Conservation (phyloP, 495 filamentous ascomycete species). For the Glonium stellatum region DNA sequence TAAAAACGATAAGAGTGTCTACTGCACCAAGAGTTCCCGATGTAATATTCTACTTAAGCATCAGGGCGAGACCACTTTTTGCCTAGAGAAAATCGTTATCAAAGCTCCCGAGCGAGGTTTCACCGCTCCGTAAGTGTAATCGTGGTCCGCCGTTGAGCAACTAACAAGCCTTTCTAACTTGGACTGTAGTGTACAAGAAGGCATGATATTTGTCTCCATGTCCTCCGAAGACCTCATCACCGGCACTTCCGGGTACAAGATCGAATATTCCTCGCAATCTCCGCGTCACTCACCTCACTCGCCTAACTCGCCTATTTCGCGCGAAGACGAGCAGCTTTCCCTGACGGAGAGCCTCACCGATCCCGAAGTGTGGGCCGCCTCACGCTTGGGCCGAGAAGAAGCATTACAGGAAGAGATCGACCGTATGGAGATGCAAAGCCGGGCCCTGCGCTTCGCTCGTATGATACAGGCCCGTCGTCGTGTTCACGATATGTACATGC, state of each 20-base stretch:
- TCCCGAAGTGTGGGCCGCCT: constrained; percentile 22
- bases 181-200: constrained; percentile 68
- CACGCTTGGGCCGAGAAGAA: constrained; percentile 13
- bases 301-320: constrained; percentile 8
- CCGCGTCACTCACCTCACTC: constrained; percentile 8
- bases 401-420: constrained; percentile 16
- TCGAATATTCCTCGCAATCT: constrained; percentile 48
- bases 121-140: constrained; percentile 68
- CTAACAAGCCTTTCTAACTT: constrained; percentile 22
- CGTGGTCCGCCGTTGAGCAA: background rate
- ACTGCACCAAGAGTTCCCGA: constrained; percentile 75
- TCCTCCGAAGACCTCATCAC: constrained; percentile 63
- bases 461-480: background rate
- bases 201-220: constrained; percentile 91
- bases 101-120: constrained; percentile 76
- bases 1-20: constrained; percentile 72
- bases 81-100: constrained; percentile 75
- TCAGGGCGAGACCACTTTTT: constrained; percentile 69
- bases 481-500: background rate
- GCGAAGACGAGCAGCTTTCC: constrained; percentile 20
- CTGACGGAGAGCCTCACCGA: constrained; percentile 32
- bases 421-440: constrained; percentile 6
- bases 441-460: background rate
- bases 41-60: constrained; percentile 83
- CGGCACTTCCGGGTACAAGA: constrained; percentile 68